phyloP scores from a whole-genome alignment of 2,329 filamentous ascomycete genomes.

The Fusarium palustre region DNA sequence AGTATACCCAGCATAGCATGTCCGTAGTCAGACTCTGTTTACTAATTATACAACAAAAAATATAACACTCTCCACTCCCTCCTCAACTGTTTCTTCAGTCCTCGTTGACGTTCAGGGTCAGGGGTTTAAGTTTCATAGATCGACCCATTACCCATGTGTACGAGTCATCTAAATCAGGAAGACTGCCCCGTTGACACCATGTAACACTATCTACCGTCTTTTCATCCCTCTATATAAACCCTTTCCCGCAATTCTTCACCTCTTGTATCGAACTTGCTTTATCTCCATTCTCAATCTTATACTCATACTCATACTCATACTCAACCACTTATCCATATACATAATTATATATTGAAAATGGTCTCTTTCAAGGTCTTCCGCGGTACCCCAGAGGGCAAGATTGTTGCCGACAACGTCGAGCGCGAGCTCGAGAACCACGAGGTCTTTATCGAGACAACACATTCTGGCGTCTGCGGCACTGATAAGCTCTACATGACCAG shows the following conservation, averaged over 20 bases:
- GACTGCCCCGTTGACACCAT: conserved; percentile 8
- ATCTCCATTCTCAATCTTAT: neutral
- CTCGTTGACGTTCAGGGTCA: neutral
- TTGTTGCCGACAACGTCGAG: conserved; percentile 26
- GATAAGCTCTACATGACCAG: conserved; percentile 35
- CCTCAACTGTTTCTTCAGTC: neutral
- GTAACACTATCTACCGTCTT: neutral
- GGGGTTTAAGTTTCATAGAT: neutral
- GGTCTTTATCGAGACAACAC: conserved; percentile 39
- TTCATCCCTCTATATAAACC: conserved; percentile 21
- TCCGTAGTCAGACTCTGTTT: no score
- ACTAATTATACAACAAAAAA: neutral
- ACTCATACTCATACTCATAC: neutral
- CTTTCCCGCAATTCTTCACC: neutral
- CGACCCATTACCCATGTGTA: neutral
- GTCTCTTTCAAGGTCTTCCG: conserved; percentile 39
- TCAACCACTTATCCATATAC: neutral
- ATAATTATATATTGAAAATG: conserved; percentile 13
- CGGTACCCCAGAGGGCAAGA: conserved; percentile 37
- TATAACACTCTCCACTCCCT: neutral
- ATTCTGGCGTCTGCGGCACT: conserved; percentile 37
- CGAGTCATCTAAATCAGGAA: conserved; percentile 19
- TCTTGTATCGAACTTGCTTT: neutral
- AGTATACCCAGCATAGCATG: no score
- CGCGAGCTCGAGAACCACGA: conserved; percentile 34